Evolutionary conservation across 495 filamentous ascomycete genomes (phyloP).

Genomic region (Pyrenopolyporus hunteri): DNA sequence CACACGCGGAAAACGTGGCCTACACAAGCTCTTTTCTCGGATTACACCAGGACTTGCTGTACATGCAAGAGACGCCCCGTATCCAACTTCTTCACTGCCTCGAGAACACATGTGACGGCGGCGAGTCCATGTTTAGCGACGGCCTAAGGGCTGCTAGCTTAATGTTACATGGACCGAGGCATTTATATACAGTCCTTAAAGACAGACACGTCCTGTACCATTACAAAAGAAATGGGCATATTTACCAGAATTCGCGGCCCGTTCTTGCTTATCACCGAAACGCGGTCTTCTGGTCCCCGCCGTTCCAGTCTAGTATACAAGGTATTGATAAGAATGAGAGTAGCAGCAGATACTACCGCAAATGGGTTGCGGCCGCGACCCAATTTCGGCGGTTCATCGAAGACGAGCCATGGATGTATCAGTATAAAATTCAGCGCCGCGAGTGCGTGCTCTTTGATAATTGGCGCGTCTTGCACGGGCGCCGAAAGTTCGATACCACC

Average conservation of each 20-base stretch:
- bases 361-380: constrained; percentile 50
- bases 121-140: constrained; percentile 83
- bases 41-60: constrained; percentile 92
- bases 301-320: constrained; percentile 43
- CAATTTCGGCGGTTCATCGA: constrained; percentile 58
- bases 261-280: constrained; percentile 55
- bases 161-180: constrained; percentile 41
- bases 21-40: constrained; percentile 82
- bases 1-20: constrained; percentile 84
- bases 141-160: constrained; percentile 63
- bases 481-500: constrained; percentile 68
- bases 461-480: constrained; percentile 75
- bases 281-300: constrained; percentile 69
- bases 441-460: constrained; percentile 91
- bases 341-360: not conserved
- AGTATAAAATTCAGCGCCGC: constrained; percentile 76
- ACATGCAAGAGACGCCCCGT: constrained; percentile 77
- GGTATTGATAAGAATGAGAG: not conserved
- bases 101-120: constrained; percentile 73
- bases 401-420: constrained; percentile 57
- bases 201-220: constrained; percentile 62
- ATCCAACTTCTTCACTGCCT: constrained; percentile 89
- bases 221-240: constrained; percentile 70
- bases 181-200: constrained; percentile 50
- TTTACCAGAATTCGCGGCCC: constrained; percentile 61